phyloP scores from a whole-genome alignment of 2,329 filamentous ascomycete genomes.

The Waltergamsia citrina region DNA sequence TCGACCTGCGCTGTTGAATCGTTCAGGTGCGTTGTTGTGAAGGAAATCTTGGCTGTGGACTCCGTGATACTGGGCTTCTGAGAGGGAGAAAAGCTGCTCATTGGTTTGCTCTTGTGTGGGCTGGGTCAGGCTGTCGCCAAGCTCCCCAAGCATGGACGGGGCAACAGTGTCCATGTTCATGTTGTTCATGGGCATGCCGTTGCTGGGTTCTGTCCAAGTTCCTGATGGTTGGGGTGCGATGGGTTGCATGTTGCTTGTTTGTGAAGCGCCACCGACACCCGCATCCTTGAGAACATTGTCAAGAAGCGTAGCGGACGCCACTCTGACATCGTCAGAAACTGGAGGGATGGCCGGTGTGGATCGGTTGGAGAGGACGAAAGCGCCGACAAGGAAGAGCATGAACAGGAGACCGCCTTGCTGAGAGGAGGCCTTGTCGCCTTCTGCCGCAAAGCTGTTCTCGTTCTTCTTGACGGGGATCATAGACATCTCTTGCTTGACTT shows the following conservation, averaged over 20 bases:
- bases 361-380: conserved; percentile 86
- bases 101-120: conserved; percentile 79
- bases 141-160: conserved; percentile 53
- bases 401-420: conserved; percentile 77
- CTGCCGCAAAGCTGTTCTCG: conserved; percentile 21
- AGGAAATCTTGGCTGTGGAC: conserved; percentile 60
- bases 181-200: conserved; percentile 34
- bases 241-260: conserved; percentile 29
- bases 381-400: conserved; percentile 94
- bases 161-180: conserved; percentile 27
- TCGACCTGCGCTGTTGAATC: conserved; percentile 51
- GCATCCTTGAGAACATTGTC: conserved; percentile 77
- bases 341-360: conserved; percentile 62
- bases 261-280: conserved; percentile 40
- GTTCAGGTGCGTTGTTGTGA: conserved; percentile 37
- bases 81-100: conserved; percentile 80
- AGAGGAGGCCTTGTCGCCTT: conserved; percentile 49
- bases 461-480: conserved; percentile 44
- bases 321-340: conserved; percentile 73
- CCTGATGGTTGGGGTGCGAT: conserved; percentile 44
- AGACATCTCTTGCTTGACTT: conserved; percentile 51
- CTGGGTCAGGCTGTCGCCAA: conserved; percentile 60
- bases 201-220: conserved; percentile 29
- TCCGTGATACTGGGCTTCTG: conserved; percentile 79
- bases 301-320: conserved; percentile 66